Evolutionary conservation across 2,329 filamentous ascomycete genomes (phyloP).

Genomic region (Aspergillus chevalieri): DNA sequence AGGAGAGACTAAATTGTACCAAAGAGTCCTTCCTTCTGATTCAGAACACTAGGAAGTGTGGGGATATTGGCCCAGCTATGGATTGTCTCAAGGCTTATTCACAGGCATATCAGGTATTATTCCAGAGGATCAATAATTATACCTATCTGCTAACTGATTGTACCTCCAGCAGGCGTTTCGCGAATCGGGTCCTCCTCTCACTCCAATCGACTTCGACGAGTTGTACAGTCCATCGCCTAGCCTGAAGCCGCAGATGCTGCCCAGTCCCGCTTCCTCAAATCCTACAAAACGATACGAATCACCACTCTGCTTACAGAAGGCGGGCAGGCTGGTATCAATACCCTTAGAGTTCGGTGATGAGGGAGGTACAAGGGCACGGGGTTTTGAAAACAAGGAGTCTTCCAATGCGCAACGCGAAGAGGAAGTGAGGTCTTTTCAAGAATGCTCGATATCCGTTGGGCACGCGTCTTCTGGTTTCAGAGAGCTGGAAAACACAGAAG

Average conservation of each 20-base stretch:
- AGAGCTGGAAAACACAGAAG: no score
- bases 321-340: background rate
- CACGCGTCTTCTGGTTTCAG: no score
- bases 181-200: background rate
- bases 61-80: constrained; percentile 13
- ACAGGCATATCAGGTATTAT: constrained; percentile 8
- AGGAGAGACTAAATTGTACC: constrained; percentile 22
- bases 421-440: background rate
- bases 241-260: constrained; percentile 7
- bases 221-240: background rate
- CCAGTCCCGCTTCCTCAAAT: constrained; percentile 7
- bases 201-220: constrained; percentile 2
- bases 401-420: background rate
- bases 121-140: no score
- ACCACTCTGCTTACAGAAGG: no score
- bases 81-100: constrained; percentile 15
- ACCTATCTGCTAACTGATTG: no score
- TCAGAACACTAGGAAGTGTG: constrained; percentile 23
- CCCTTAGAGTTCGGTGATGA: background rate
- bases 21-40: constrained; percentile 16
- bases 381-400: background rate
- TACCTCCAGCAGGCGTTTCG: background rate
- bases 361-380: background rate
- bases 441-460: background rate
- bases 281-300: background rate